Base-by-base conservation (phyloP, 1,139 yeast species). In the Yamadazyma dushanensis region DNA sequence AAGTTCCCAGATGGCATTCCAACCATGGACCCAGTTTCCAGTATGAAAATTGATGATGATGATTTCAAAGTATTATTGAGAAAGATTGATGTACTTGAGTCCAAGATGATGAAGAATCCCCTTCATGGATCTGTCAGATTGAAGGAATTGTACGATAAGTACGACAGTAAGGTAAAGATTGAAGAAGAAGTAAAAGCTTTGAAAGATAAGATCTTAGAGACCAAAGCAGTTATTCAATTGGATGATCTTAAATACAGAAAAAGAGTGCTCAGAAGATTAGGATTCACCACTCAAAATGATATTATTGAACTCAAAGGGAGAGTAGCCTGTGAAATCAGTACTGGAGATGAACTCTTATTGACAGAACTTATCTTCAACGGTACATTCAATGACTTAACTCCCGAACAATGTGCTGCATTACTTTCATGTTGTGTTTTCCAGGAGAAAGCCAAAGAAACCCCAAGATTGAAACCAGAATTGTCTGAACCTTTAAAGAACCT, bases 401-500 rank as follows among this genome's bases (percentile, higher is more conserved):
- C 96, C 3, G 96, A 87, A 51, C 97, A 89, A 57, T 81, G 95
- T 59, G 97, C 97, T 6, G 89, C 97, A 0, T 63, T 94, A 35
- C 65, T 94, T 36, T 88, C 97, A 25, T 88, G 97, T 60, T 92
- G 92, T 65, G 97, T 94, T 3, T 94, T 92, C 75, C 97, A 92
- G 59, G 99, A 92, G 58, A 79, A 94, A 56, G 87, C 95, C 34
- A 88, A 87, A 57, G 97, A 89, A 56, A 76, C 79, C 1, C 96
- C 96, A 32, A 73, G 90, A 48, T 70, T 92, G 49, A 80, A 85
- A 48, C 89, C 95, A 0, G 96, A 89, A 50, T 71, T 94, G 38
- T 80, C 92, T 13, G 96, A 88, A 52, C 97, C 98, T 3, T 73
- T 86, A 53, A 83, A 89, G 48, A 80, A 80, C 15, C 70, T 92